Conservation (phyloP, 2,329 filamentous ascomycete species). For the Ophiostoma quercus region DNA sequence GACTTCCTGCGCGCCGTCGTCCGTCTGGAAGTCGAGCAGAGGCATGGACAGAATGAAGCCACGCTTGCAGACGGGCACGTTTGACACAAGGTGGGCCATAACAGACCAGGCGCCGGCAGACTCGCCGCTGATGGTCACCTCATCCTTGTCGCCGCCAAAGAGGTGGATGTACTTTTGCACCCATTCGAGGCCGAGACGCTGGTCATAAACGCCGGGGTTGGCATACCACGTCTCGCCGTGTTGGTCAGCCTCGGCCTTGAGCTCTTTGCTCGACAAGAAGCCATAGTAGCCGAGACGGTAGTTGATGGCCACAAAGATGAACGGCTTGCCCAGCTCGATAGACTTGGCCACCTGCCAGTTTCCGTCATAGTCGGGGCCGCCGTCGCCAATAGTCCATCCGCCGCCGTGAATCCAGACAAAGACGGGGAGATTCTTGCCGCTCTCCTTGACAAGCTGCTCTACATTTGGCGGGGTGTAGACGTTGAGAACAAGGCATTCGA, state of each 20-base stretch:
- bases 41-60: slow-evolving; percentile 3
- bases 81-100: slow-evolving; percentile 69
- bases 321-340: slow-evolving; percentile 30
- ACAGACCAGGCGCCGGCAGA: slow-evolving; percentile 68
- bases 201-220: slow-evolving; percentile 69
- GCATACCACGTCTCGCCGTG: slow-evolving; percentile 30
- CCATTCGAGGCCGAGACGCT: slow-evolving; percentile 69
- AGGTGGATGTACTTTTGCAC: slow-evolving; percentile 68
- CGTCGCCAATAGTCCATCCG: slow-evolving; percentile 18
- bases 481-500: slow-evolving; percentile 20
- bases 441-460: background rate
- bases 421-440: slow-evolving; percentile 13
- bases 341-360: slow-evolving; percentile 25
- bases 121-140: slow-evolving; percentile 76
- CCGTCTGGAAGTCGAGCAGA: background rate
- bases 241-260: slow-evolving; percentile 19
- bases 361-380: slow-evolving; percentile 24
- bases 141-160: slow-evolving; percentile 74
- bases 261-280: slow-evolving; percentile 25
- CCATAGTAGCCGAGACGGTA: slow-evolving; percentile 30
- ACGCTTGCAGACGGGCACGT: slow-evolving; percentile 32
- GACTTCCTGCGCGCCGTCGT: background rate
- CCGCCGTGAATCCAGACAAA: slow-evolving; percentile 26
- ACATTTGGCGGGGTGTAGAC: slow-evolving; percentile 16
- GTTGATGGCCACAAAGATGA: slow-evolving; percentile 32